Conservation (phyloP, 495 filamentous ascomycete species). For the Acidomyces sp. region DNA sequence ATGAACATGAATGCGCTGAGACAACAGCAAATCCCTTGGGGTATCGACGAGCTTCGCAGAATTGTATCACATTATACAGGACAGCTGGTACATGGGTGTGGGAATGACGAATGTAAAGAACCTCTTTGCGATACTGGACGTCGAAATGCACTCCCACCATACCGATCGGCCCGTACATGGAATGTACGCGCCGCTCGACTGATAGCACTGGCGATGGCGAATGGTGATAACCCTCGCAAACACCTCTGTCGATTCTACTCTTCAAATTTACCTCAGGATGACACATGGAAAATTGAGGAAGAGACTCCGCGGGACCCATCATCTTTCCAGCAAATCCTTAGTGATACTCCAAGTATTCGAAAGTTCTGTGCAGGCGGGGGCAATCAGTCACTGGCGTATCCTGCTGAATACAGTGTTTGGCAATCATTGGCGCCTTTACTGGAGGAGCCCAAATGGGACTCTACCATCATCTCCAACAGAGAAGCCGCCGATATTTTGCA, state of each 20-base stretch:
- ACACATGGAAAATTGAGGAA: not conserved
- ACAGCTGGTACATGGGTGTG: constrained; percentile 15
- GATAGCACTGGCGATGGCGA: constrained; percentile 10
- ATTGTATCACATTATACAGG: constrained; percentile 8
- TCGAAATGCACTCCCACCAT: not conserved
- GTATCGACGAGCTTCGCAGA: not conserved
- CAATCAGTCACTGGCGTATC: too few species aligned
- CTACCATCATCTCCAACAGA: too few species aligned
- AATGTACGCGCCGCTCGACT: constrained; percentile 12
- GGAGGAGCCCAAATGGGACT: too few species aligned
- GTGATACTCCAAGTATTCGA: constrained; percentile 7
- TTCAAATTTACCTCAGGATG: not conserved
- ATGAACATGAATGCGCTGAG: too few species aligned
- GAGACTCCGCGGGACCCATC: constrained; percentile 6
- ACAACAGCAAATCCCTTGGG: not conserved
- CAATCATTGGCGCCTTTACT: too few species aligned
- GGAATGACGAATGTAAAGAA: constrained; percentile 7
- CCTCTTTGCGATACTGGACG: constrained; percentile 10
- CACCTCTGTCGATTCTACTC: constrained; percentile 10
- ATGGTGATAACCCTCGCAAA: constrained; percentile 4
- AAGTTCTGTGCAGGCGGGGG: too few species aligned
- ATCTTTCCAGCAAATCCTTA: constrained; percentile 9
- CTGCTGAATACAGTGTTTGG: too few species aligned
- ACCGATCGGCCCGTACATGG: constrained; percentile 7
- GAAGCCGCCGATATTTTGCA: not conserved